phyloP scores from a whole-genome alignment of 768 basidiomycete species.

The Leucosporidium creatinivorum region DNA sequence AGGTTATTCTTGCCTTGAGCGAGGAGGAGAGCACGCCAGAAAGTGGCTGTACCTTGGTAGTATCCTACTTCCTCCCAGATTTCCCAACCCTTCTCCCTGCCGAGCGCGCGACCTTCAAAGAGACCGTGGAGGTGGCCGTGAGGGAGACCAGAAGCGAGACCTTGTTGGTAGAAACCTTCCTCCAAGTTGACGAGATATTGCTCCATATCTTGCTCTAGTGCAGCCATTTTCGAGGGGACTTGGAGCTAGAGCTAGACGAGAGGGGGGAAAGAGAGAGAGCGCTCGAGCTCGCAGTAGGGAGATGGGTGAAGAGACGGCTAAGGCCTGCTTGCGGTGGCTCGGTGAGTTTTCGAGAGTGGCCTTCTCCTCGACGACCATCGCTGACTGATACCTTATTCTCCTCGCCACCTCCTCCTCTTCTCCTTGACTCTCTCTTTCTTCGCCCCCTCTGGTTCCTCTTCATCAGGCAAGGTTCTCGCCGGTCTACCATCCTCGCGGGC shows the following conservation, averaged over 20 bases:
- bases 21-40: conserved; percentile 55
- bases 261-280: too few relatives aligned
- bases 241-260: too few relatives aligned
- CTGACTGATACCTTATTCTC: too few relatives aligned
- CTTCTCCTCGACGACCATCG: too few relatives aligned
- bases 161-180: conserved; percentile 67
- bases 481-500: conserved; percentile 8
- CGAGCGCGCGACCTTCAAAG: conserved; percentile 83
- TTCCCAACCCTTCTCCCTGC: conserved; percentile 83
- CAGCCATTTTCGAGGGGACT: too few relatives aligned
- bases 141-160: conserved; percentile 66
- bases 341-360: conserved; percentile 10
- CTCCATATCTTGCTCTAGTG: neutral
- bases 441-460: neutral
- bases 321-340: conserved; percentile 23
- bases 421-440: neutral
- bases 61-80: conserved; percentile 97
- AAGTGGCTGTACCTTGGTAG: conserved; percentile 73
- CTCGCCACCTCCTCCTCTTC: neutral
- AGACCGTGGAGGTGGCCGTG: conserved; percentile 85
- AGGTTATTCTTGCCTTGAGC: neutral
- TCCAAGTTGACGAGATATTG: conserved; percentile 27
- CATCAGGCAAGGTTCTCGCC: neutral
- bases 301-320: conserved; percentile 14
- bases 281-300: conserved; percentile 42